Percentiles rank a stretch among this genome's conserved stretches.
These are phyloP conservation scores for Gaeumannomyces sp. DNA, from an alignment of 2,329 filamentous ascomycete species.

Conservation along the genomic window DNA sequence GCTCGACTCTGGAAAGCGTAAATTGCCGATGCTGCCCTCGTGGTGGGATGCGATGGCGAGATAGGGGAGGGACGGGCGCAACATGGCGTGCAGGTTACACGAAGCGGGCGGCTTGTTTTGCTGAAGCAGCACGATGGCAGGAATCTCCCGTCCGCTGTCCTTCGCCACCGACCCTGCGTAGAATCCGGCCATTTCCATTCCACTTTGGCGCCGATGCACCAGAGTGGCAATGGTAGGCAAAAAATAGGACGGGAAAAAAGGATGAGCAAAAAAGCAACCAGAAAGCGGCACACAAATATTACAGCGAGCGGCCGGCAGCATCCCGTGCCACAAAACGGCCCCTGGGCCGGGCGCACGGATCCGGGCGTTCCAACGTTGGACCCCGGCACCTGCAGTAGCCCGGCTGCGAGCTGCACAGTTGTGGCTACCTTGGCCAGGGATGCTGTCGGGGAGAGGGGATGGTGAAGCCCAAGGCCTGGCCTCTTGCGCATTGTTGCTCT, in stretches of 20 bases:
- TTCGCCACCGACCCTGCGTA: background rate
- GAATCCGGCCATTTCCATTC: too few species aligned
- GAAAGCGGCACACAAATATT: background rate
- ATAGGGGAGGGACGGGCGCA: background rate
- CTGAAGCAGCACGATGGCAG: too few species aligned
- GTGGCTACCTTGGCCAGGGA: background rate
- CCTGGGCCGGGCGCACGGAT: conserved; percentile 2
- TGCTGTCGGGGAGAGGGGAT: too few species aligned
- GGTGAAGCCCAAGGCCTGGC: background rate
- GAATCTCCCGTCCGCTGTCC: background rate
- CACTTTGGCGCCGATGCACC: too few species aligned
- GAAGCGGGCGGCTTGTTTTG: too few species aligned
- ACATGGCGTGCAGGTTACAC: background rate
- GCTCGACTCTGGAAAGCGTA: background rate
- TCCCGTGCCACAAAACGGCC: background rate
- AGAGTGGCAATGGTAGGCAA: too few species aligned
- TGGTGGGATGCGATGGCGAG: background rate
- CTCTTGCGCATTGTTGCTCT: too few species aligned
- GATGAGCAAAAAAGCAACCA: background rate
- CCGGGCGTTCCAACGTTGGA: conserved; percentile 6
- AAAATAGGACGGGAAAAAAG: background rate
- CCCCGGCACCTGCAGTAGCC: conserved; percentile 6
- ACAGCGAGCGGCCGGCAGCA: background rate
- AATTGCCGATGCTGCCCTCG: background rate
- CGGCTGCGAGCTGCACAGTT: background rate